Evolutionary conservation across 306 rosid genomes (phyloP).

Genomic region (Pyrus communis): DNA sequence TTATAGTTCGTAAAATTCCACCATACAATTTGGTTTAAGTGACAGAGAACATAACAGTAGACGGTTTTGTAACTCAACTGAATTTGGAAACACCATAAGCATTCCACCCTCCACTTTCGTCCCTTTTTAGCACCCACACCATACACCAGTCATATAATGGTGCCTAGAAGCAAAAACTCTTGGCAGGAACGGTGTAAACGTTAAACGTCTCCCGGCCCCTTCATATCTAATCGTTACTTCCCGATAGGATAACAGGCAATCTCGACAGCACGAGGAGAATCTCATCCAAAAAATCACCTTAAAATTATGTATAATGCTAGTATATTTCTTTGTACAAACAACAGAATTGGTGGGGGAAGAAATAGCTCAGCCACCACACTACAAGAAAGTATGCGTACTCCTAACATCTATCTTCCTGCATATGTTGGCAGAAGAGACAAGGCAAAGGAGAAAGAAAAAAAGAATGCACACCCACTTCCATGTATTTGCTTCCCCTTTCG

Average conservation of each 20-base stretch:
- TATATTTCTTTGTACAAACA: slow-evolving; percentile 42
- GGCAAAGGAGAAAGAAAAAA: not conserved
- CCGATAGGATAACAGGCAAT: not conserved
- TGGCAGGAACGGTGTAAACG: not conserved
- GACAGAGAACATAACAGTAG: too few relatives aligned
- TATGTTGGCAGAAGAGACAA: slow-evolving; percentile 16
- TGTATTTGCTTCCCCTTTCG: slow-evolving; percentile 31
- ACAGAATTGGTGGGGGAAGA: slow-evolving; percentile 36
- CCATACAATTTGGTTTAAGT: not conserved
- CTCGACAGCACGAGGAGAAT: not conserved
- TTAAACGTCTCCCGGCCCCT: not conserved
- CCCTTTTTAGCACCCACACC: not conserved
- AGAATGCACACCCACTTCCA: slow-evolving; percentile 30
- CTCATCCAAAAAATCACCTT: not conserved
- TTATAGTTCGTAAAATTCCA: not conserved
- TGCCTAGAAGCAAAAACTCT: not conserved
- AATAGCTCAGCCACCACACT: slow-evolving; percentile 32
- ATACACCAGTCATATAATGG: not conserved
- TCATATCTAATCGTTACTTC: not conserved
- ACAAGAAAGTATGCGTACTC: slow-evolving; percentile 19
- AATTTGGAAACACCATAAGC: not conserved
- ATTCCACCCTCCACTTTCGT: not conserved
- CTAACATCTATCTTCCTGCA: slow-evolving; percentile 22
- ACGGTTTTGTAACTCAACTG: not conserved
- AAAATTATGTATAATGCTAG: slow-evolving; percentile 11